phyloP scores from a whole-genome alignment of 495 filamentous ascomycete genomes.

The Tuber melanosporum region DNA sequence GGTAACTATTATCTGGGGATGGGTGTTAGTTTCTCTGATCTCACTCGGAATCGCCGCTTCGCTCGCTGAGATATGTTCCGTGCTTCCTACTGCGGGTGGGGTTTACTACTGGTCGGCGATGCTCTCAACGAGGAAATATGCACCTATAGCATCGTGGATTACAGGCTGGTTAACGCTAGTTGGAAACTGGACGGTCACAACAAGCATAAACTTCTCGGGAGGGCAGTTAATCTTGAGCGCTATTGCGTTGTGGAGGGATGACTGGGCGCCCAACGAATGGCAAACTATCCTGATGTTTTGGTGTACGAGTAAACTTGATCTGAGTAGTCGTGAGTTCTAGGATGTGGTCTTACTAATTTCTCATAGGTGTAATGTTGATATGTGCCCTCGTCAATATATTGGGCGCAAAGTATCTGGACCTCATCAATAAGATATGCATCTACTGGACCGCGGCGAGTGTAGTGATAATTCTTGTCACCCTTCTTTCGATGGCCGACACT shows the following conservation, averaged over 20 bases:
- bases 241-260: constrained; percentile 56
- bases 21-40: constrained; percentile 47
- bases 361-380: constrained; percentile 49
- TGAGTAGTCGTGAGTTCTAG: neutral
- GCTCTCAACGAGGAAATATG: constrained; percentile 47
- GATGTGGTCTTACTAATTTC: neutral
- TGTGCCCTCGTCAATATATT: constrained; percentile 57
- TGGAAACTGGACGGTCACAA: constrained; percentile 52
- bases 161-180: constrained; percentile 50
- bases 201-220: constrained; percentile 50
- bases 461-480: constrained; percentile 54
- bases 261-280: constrained; percentile 56
- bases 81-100: constrained; percentile 47
- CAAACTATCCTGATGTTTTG: constrained; percentile 62
- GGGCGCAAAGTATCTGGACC: constrained; percentile 52
- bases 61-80: constrained; percentile 48
- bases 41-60: constrained; percentile 46
- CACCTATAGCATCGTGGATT: constrained; percentile 48
- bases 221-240: constrained; percentile 57
- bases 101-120: constrained; percentile 53
- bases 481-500: constrained; percentile 54
- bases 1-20: constrained; percentile 49
- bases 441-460: constrained; percentile 60
- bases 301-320: constrained; percentile 40
- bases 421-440: constrained; percentile 63